These are phyloP conservation scores for Parietaria judaica DNA, from an alignment of 306 rosid genomes.

Conservation along the genomic window DNA sequence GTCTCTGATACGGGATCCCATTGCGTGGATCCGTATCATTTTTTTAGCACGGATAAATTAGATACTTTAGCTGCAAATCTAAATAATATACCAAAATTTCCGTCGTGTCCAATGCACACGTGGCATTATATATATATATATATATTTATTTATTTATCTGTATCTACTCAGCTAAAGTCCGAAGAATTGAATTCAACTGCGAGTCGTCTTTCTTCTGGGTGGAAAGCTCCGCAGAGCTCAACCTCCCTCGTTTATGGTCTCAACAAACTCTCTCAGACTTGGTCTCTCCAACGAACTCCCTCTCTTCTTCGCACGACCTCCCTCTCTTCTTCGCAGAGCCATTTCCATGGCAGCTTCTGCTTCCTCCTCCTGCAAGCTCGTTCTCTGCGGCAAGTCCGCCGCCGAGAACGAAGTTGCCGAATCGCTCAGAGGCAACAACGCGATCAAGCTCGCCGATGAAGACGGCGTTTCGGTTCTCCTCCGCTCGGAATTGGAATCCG, in stretches of 20 bases:
- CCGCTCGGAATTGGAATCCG: slow-evolving; percentile 46
- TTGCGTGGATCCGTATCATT: no score
- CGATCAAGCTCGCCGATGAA: slow-evolving; percentile 51
- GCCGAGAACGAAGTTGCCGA: slow-evolving; percentile 49
- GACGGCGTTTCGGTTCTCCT: slow-evolving; percentile 31
- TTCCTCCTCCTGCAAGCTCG: slow-evolving; percentile 34
- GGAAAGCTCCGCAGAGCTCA: not conserved
- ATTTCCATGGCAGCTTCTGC: slow-evolving; percentile 25
- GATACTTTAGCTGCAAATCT: no score
- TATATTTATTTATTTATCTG: no score
- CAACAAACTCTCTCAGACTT: not conserved
- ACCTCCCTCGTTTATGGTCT: slow-evolving; percentile 38
- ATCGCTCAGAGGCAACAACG: slow-evolving; percentile 36
- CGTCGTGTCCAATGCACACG: no score
- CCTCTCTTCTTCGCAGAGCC: slow-evolving; percentile 6
- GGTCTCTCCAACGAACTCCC: not conserved
- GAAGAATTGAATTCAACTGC: no score
- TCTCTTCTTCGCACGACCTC: slow-evolving; percentile 1
- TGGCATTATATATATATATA: no score
- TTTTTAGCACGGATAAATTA: no score
- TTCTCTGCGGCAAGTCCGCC: slow-evolving; percentile 62
- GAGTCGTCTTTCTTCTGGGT: no score
- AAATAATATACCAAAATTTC: no score
- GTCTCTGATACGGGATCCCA: no score
- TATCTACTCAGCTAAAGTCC: no score